Evolutionary conservation across 1,284 basidiomycete genomes (phyloP), one percentile per base, ranked within the genome.

Genomic region (Thecaphora thlaspeos): DNA sequence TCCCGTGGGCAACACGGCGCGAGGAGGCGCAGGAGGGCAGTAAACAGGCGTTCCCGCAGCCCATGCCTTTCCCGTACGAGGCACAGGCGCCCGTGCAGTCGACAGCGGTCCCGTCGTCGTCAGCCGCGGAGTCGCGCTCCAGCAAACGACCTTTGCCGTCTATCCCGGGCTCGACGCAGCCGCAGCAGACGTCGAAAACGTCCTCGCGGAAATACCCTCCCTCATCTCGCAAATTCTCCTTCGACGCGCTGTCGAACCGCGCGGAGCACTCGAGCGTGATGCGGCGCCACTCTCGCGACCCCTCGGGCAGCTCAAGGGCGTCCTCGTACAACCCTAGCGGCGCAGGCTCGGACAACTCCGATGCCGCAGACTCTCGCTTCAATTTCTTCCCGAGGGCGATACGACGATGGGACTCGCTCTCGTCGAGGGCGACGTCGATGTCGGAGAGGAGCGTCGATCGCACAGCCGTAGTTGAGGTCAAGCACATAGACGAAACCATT

Each of bases 341-440:
- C 28, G 59, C 52, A 37, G 45, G 38, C 19, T 36, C 41, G 28
- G 61, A 63, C 21, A 24, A 49, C 24, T 38, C 48, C 24, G 61
- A 59, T 9, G 15, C 32, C 22, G 40, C 43, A 24, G 55, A 62
- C 4, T 62, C 55, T 10, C 55, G 61, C 5, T 59, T 55, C 19
- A 41, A 43, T 26, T 48, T 41, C 49, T 50, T 63, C 46, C 41
- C 51, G 1, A 41, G 38, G 18, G 21, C 54, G 17, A 51, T 46
- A 17, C 50, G 54, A 43, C 51, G 61, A 26, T 63, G 61, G 61
- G 61, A 63, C 40, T 63, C 61, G 24, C 54, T 63, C 43, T 63
- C 61, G 9, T 63, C 61, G 42, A 55, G 55, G 15, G 61, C 55
- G 30, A 63, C 61, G 40, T 49, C 28, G 32, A 28, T 46, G 0